phyloP scores from a whole-genome alignment of 2,329 filamentous ascomycete genomes.

The Chrysoporthe puriensis region DNA sequence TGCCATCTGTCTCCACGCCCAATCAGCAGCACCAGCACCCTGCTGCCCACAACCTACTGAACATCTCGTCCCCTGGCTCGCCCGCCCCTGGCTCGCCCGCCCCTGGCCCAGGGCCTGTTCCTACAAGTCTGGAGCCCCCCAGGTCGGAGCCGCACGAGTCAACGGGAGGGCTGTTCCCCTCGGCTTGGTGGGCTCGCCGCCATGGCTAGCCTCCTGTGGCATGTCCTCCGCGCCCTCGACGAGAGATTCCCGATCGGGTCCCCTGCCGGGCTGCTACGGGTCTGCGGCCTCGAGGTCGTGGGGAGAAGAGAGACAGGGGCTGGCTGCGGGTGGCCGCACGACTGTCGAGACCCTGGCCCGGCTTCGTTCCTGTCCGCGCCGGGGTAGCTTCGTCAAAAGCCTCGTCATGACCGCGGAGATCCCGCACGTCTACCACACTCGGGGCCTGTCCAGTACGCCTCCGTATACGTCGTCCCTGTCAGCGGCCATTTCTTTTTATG shows the following conservation, averaged over 20 bases:
- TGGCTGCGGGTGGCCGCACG: conserved; percentile 15
- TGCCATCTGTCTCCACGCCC: too few relatives aligned
- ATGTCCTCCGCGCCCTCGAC: neutral
- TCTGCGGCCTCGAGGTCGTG: neutral
- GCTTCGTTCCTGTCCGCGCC: conserved; percentile 17
- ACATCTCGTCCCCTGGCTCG: neutral
- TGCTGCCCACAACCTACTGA: neutral
- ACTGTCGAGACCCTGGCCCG: conserved; percentile 19
- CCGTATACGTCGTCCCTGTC: conserved; percentile 35
- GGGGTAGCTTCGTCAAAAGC: conserved; percentile 12
- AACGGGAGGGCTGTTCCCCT: neutral
- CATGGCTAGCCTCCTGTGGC: neutral
- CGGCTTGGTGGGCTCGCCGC: neutral
- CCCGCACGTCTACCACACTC: conserved; percentile 16
- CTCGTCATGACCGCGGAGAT: conserved; percentile 17
- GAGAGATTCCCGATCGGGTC: neutral
- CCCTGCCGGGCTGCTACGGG: neutral
- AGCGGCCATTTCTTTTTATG: conserved; percentile 39
- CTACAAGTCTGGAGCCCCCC: neutral
- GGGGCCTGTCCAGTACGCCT: conserved; percentile 24
- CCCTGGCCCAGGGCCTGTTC: neutral
- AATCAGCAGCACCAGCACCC: neutral
- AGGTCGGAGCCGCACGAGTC: neutral
- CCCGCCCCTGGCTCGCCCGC: neutral
- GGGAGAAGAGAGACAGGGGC: neutral